Evolutionary conservation across 345 rosid genomes (phyloP).

Genomic region (Toxicodendron radicans): DNA sequence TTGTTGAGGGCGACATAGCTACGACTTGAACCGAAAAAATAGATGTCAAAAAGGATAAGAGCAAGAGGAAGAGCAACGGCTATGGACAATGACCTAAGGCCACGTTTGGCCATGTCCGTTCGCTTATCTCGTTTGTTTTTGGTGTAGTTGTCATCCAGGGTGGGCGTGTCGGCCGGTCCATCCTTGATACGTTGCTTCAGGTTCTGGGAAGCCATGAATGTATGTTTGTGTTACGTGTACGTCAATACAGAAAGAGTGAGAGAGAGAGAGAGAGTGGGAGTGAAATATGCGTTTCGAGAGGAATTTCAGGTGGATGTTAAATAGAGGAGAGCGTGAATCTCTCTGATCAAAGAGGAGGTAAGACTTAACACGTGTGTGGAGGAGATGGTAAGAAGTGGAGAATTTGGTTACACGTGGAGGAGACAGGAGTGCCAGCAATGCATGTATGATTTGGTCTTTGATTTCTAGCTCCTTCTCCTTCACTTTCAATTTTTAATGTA

Average conservation of each 20-base stretch:
- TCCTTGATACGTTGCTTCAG: slow-evolving; percentile 52
- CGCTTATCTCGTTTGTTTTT: slow-evolving; percentile 36
- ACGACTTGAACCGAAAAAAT: slow-evolving; percentile 45
- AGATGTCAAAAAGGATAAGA: slow-evolving; percentile 48
- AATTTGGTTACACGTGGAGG: slow-evolving; percentile 27
- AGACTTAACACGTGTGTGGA: slow-evolving; percentile 41
- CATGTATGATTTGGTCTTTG: not conserved
- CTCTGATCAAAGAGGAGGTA: not conserved
- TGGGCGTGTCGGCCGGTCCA: slow-evolving; percentile 20
- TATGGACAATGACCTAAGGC: slow-evolving; percentile 54
- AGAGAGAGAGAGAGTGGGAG: slow-evolving; percentile 10
- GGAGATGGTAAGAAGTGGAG: slow-evolving; percentile 21
- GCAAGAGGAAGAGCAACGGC: slow-evolving; percentile 67
- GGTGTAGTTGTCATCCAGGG: slow-evolving; percentile 19
- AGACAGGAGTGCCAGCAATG: not conserved
- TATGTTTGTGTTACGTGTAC: not conserved
- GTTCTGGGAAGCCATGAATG: slow-evolving; percentile 54
- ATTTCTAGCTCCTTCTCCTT: not conserved
- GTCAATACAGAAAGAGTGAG: not conserved
- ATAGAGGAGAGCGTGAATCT: slow-evolving; percentile 8
- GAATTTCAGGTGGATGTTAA: slow-evolving; percentile 16
- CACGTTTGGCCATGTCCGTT: slow-evolving; percentile 69
- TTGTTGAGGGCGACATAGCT: slow-evolving; percentile 21
- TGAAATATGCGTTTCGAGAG: slow-evolving; percentile 7
- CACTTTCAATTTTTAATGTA: not conserved